Conservation (phyloP, 768 basidiomycete genomes). For the Suillus alpinus region DNA sequence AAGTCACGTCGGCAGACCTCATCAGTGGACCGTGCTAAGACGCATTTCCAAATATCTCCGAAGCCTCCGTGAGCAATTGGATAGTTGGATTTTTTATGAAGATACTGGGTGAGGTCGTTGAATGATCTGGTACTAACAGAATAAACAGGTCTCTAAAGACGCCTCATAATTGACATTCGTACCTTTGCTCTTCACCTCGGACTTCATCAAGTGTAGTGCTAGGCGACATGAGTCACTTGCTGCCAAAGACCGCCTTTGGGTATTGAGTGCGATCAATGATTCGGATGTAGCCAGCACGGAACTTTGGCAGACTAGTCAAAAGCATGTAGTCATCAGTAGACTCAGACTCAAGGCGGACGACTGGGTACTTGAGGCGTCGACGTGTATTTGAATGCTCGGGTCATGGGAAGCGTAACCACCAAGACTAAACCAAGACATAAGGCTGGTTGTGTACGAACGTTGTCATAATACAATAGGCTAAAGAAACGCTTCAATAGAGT, state of each 20-base stretch:
- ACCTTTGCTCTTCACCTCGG: not conserved
- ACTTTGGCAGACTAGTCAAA: not conserved
- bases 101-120: conserved; percentile 2
- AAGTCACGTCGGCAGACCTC: not conserved
- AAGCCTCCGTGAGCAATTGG: conserved; percentile 7
- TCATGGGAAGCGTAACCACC: too few species aligned
- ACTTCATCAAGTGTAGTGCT: too few species aligned
- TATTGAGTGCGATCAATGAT: too few species aligned
- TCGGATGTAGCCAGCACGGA: not conserved
- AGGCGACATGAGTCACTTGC: too few species aligned
- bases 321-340: not conserved
- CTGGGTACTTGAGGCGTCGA: not conserved
- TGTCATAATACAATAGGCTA: not conserved
- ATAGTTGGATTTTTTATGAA: not conserved
- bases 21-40: not conserved
- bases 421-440: too few species aligned
- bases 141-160: not conserved
- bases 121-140: not conserved
- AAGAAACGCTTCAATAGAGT: not conserved
- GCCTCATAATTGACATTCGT: not conserved
- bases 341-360: not conserved
- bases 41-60: conserved; percentile 8
- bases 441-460: not conserved
- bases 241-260: not conserved
- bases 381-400: too few species aligned